phyloP scores from a whole-genome alignment of 495 filamentous ascomycete species.

The Penicillium mononematosum region DNA sequence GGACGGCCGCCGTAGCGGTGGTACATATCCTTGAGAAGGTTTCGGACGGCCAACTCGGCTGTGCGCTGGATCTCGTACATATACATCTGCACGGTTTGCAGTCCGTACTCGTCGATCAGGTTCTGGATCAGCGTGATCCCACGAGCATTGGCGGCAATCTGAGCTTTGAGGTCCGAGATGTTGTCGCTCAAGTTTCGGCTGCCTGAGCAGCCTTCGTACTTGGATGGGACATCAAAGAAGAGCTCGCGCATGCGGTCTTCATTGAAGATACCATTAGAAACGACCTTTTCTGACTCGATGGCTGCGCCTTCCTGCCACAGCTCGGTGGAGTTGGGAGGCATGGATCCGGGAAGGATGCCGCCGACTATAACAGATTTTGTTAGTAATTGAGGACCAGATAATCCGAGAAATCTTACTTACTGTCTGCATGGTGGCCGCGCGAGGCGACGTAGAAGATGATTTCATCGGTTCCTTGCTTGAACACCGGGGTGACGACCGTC shows the following conservation, averaged over 20 bases:
- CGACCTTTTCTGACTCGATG: constrained; percentile 91
- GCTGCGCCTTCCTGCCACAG: constrained; percentile 92
- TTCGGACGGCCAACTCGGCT: constrained; percentile 80
- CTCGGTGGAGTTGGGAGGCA: constrained; percentile 93
- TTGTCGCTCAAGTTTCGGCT: constrained; percentile 91
- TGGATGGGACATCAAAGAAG: constrained; percentile 76
- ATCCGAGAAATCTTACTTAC: no score
- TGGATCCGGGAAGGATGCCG: constrained; percentile 91
- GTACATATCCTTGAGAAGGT: constrained; percentile 76
- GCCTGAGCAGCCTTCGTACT: constrained; percentile 83
- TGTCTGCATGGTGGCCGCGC: constrained; percentile 93
- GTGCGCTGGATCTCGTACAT: constrained; percentile 94
- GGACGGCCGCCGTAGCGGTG: constrained; percentile 73
- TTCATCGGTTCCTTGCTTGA: constrained; percentile 8
- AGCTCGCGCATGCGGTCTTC: constrained; percentile 83
- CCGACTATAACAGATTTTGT: constrained; percentile 49
- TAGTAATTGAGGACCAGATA: no score
- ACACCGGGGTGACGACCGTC: constrained; percentile 53
- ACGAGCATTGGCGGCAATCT: constrained; percentile 93
- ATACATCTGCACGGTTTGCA: constrained; percentile 90
- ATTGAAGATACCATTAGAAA: constrained; percentile 85
- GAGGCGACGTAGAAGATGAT: constrained; percentile 75
- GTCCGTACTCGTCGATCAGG: constrained; percentile 86
- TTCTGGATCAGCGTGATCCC: constrained; percentile 86
- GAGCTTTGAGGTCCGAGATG: constrained; percentile 91